phyloP scores from a whole-genome alignment of 2,329 filamentous ascomycete species.

The Penicillium sp. region DNA sequence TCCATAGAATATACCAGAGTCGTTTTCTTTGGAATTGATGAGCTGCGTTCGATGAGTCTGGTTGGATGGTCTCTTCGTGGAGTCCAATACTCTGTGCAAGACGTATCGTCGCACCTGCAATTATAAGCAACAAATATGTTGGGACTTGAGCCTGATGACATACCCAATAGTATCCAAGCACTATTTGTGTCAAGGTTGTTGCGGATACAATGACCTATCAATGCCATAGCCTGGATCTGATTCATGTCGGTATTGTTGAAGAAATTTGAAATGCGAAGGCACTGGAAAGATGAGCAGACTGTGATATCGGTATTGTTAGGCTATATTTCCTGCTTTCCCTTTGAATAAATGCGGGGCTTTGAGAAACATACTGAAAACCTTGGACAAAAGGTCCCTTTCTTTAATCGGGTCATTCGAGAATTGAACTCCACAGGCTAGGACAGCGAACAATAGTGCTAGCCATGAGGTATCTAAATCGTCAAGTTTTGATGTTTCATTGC shows the following conservation, averaged over 20 bases:
- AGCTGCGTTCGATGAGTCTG: constrained; percentile 4
- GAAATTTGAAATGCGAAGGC: constrained; percentile 25
- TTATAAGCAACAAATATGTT: background rate
- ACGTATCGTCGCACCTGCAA: constrained; percentile 14
- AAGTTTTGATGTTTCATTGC: background rate
- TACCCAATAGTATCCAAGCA: constrained; percentile 28
- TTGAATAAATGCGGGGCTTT: no score
- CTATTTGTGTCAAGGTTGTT: constrained; percentile 27
- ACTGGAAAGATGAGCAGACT: constrained; percentile 29
- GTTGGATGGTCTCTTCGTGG: constrained; percentile 14
- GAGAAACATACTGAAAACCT: constrained; percentile 21
- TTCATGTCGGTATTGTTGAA: constrained; percentile 25
- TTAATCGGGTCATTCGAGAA: constrained; percentile 25
- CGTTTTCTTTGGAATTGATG: background rate
- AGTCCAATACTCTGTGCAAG: constrained; percentile 27
- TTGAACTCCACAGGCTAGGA: constrained; percentile 25
- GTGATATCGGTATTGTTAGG: background rate
- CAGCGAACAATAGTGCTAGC: constrained; percentile 24
- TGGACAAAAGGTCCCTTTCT: constrained; percentile 23
- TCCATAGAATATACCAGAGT: background rate
- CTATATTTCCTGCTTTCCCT: background rate
- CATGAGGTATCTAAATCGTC: constrained; percentile 17
- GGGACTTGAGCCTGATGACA: background rate
- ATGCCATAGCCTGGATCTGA: constrained; percentile 25
- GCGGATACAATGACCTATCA: constrained; percentile 24